A percentile compares a stretch with the other conserved stretches of the same genome.
These are phyloP conservation scores for Puccinia polysora DNA, from an alignment of 1,284 basidiomycete species.

Conservation along the genomic window DNA sequence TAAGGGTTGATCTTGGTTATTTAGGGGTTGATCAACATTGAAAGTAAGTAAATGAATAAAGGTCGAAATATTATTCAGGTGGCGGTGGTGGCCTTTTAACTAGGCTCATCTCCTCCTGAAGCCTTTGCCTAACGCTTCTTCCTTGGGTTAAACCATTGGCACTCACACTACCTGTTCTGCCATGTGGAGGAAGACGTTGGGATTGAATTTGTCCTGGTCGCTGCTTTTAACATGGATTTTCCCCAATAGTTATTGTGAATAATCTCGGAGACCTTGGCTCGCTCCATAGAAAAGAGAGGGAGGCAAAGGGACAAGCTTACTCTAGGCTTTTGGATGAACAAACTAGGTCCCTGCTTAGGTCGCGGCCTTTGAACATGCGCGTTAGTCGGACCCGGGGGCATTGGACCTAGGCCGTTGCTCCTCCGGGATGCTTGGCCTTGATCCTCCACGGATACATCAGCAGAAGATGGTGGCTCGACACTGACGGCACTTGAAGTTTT, in stretches of 20 bases:
- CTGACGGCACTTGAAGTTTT: not conserved
- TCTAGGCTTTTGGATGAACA: constrained; percentile 22
- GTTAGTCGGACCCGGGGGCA: not conserved
- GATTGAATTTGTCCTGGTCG: constrained; percentile 8
- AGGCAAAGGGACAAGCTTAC: not conserved
- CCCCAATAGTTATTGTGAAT: constrained; percentile 3
- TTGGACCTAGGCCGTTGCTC: not conserved
- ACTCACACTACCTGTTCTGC: not conserved
- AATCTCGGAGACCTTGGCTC: not conserved
- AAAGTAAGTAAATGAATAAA: too few species aligned
- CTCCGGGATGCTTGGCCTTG: too few species aligned
- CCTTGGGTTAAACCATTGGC: not conserved
- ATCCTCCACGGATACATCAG: not conserved
- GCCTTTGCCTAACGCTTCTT: constrained; percentile 25
- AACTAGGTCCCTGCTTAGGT: not conserved
- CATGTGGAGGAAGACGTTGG: constrained; percentile 4
- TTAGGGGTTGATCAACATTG: too few species aligned
- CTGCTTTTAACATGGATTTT: not conserved
- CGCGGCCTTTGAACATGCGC: not conserved
- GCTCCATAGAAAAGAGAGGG: not conserved
- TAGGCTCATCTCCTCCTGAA: constrained; percentile 18
- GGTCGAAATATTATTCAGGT: too few species aligned
- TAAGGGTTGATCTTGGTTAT: too few species aligned
- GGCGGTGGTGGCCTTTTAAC: constrained; percentile 2
- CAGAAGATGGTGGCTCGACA: not conserved